Evolutionary conservation across 2,329 filamentous ascomycete genomes (phyloP).

Genomic region (Colletotrichum siamense): DNA sequence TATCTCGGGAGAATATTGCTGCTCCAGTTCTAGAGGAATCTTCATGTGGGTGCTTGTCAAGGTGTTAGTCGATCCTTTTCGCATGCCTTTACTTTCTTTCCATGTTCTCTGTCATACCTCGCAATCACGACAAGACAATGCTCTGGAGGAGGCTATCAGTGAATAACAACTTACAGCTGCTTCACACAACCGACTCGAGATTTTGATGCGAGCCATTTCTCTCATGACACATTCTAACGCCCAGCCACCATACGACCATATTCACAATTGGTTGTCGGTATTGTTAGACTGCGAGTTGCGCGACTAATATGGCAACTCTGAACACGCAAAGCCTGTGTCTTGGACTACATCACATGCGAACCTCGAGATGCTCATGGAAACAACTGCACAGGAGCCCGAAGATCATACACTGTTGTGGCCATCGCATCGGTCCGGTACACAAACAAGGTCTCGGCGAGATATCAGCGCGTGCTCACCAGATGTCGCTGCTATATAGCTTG

Average conservation of each 20-base stretch:
- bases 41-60: not conserved
- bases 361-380: not conserved
- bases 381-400: accelerated
- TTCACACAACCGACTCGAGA: not conserved
- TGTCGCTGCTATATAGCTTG: too few species aligned
- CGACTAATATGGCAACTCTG: not conserved
- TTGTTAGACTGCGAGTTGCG: accelerated
- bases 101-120: not conserved
- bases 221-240: not conserved
- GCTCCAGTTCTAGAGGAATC: not conserved
- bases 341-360: accelerated
- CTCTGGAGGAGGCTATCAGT: not conserved
- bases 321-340: not conserved
- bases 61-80: accelerated
- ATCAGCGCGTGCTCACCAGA: too few species aligned
- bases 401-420: not conserved
- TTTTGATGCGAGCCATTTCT: not conserved
- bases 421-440: too few species aligned
- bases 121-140: accelerated
- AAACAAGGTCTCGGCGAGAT: too few species aligned
- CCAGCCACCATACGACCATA: not conserved
- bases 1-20: not conserved
- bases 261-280: not conserved
- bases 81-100: not conserved
- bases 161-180: accelerated